Evolutionary conservation across 805 yeast genomes (phyloP).

Genomic region (Nakazawaea holstii): DNA sequence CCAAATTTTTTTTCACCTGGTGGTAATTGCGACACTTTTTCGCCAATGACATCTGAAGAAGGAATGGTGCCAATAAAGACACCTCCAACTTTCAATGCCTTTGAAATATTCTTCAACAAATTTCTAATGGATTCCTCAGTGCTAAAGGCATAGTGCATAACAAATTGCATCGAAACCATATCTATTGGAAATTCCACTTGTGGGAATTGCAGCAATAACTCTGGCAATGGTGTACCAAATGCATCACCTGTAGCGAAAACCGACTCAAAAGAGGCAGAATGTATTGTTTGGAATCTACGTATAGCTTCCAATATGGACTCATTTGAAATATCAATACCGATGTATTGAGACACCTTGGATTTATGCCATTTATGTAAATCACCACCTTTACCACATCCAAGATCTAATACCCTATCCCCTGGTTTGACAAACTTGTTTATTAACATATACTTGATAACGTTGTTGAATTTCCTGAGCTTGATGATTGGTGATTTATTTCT

Average conservation of each 20-base stretch:
- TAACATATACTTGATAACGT: constrained; percentile 82
- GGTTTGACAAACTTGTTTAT: constrained; percentile 61
- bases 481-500: constrained; percentile 80
- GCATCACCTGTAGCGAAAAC: constrained; percentile 92
- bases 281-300: constrained; percentile 58
- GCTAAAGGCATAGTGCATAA: constrained; percentile 92
- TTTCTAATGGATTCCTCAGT: constrained; percentile 73
- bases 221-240: constrained; percentile 65
- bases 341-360: constrained; percentile 65
- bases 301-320: constrained; percentile 82
- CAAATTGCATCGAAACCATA: constrained; percentile 84
- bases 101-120: constrained; percentile 68
- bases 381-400: constrained; percentile 98
- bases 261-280: constrained; percentile 58
- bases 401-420: constrained; percentile 62
- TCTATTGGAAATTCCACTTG: constrained; percentile 79
- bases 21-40: constrained; percentile 50
- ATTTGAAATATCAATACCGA: constrained; percentile 91
- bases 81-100: constrained; percentile 78
- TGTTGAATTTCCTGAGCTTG: constrained; percentile 83
- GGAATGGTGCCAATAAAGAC: constrained; percentile 92
- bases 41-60: constrained; percentile 75
- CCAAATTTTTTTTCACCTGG: constrained; percentile 70
- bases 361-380: constrained; percentile 87
- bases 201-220: constrained; percentile 62